Evolutionary conservation across 2,329 filamentous ascomycete genomes (phyloP), one percentile per base, ranked within the genome.

Genomic region (Penicillium capsulatum): DNA sequence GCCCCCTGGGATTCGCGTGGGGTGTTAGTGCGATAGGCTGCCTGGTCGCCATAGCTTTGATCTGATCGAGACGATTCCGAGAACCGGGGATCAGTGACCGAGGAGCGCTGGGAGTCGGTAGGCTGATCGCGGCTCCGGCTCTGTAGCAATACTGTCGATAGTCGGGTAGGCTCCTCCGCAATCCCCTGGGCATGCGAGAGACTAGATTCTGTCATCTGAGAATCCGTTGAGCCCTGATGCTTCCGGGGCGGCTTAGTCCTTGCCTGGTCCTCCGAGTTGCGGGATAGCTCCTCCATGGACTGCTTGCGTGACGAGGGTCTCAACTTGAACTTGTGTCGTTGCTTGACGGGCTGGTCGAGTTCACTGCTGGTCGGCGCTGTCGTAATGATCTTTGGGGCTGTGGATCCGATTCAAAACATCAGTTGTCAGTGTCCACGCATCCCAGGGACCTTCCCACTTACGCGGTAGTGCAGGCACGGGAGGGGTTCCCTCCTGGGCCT

Each of bases 31-130:
- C 73, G 75, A 63, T 77, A 78, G 34, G 79, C 68, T 28, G 72
- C 71, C 51, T 76, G 76, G 55, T 90, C 83, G 29, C 75, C 80
- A 11, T 83, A 86, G 66, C 86, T 94, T 31, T 79, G 85, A 63
- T 96, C 90, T 17, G 91, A 96, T 51, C 86, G 79, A 2, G 89
- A 95, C 2, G 91, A 96, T 57, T 96, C 91, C 4, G 86, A 92
- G 17, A 84, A 68, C 28, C 86, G 74, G 47, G 77, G 76, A 19
- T 79, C 69, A 8, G 82, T 79, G 14, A 84, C 72, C 6, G 80
- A 79, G 2, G 79, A 73, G 10, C 80, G 78, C 42, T 73, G 73
- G 17, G 72, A 70, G 46, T 84, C 80, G 46, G 83, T 79, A 31
- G 75, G 73, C 42, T 82, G 82, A 17, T 77, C 73, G 39, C 79